Conservation (phyloP, 805 yeast species). For the Barnettozyma vustinii region DNA sequence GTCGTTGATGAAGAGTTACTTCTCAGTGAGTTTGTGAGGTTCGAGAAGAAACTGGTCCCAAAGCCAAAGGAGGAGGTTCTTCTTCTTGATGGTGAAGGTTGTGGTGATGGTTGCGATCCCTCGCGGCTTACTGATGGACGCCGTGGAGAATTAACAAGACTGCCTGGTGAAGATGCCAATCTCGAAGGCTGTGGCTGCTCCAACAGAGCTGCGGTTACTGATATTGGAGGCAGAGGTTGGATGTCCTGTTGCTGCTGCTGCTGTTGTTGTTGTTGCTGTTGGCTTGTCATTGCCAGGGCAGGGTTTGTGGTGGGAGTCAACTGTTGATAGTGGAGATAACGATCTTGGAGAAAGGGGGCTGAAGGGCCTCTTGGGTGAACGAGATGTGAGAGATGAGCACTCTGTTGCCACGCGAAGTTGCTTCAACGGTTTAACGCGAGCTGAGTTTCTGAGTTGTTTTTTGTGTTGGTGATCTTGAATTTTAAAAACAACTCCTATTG, state of each 20-base stretch:
- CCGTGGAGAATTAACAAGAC: neutral
- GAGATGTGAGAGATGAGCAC: neutral
- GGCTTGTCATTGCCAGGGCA: neutral
- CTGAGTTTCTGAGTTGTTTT: neutral
- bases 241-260: neutral
- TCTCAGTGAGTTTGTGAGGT: conserved; percentile 23
- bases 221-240: neutral
- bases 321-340: neutral
- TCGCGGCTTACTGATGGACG: conserved; percentile 7
- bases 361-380: neutral
- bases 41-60: conserved; percentile 22
- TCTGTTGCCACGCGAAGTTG: neutral
- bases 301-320: neutral
- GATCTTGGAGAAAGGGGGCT: neutral
- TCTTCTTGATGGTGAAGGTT: conserved; percentile 18
- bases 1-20: conserved; percentile 21
- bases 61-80: conserved; percentile 26
- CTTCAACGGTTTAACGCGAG: neutral
- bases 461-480: neutral
- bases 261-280: conserved; percentile 1
- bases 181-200: conserved; percentile 3
- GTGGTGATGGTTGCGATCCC: conserved; percentile 7
- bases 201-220: conserved; percentile 7
- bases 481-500: too few relatives aligned
- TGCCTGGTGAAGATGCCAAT: neutral